A percentile compares a stretch with the other conserved stretches of the same genome.
These are phyloP conservation scores for Aciculoconidium aculeatum DNA, from an alignment of 805 yeast genomes.

Conservation along the genomic window DNA sequence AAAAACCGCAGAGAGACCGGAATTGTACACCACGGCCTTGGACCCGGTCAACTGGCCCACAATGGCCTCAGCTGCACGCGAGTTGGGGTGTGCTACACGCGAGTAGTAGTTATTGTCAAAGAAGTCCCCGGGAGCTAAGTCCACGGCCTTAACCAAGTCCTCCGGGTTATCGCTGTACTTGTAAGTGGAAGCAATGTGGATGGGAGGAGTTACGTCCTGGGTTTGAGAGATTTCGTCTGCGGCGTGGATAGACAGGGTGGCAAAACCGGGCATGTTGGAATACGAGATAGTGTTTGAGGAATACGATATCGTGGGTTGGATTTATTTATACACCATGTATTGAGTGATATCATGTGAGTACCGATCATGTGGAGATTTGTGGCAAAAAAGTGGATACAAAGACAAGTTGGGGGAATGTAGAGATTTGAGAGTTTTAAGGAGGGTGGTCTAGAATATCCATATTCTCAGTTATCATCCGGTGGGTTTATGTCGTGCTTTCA, in stretches of 20 bases:
- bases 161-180: slow-evolving; percentile 58
- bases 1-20: slow-evolving; percentile 77
- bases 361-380: too few species aligned
- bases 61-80: slow-evolving; percentile 60
- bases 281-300: not conserved
- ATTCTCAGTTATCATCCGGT: too few species aligned
- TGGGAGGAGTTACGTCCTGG: slow-evolving; percentile 70
- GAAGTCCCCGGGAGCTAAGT: slow-evolving; percentile 8
- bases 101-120: slow-evolving; percentile 44
- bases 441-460: too few species aligned
- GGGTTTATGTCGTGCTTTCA: too few species aligned
- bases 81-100: slow-evolving; percentile 68
- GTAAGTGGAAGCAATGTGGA: slow-evolving; percentile 76
- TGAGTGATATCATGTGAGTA: too few species aligned
- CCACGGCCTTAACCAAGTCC: slow-evolving; percentile 41
- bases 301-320: too few species aligned
- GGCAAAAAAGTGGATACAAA: too few species aligned
- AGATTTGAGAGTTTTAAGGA: too few species aligned
- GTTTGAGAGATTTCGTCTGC: slow-evolving; percentile 58
- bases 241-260: slow-evolving; percentile 62
- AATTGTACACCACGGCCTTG: slow-evolving; percentile 62
- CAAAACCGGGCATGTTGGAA: slow-evolving; percentile 36
- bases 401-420: too few species aligned
- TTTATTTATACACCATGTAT: too few species aligned
- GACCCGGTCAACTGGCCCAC: slow-evolving; percentile 56